These are phyloP conservation scores for Suillus lakei DNA, from an alignment of 768 basidiomycete genomes.

Conservation along the genomic window DNA sequence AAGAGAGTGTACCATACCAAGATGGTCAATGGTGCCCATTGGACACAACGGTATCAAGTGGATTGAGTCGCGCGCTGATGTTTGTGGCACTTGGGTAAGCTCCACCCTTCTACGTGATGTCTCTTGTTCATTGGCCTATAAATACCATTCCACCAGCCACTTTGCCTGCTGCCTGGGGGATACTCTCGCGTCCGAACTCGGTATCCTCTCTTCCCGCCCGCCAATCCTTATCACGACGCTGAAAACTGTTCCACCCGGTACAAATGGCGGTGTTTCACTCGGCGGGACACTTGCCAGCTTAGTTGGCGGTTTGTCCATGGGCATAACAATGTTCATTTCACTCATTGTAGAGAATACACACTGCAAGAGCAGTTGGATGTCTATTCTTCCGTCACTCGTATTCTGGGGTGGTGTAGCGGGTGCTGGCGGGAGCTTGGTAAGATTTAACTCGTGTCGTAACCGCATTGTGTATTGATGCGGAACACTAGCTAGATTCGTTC, in stretches of 20 bases:
- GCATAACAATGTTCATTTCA: conserved; percentile 57
- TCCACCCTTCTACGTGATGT: conserved; percentile 7
- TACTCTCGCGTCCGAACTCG: conserved; percentile 92
- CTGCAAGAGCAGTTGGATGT: conserved; percentile 49
- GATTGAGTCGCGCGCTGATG: conserved; percentile 65
- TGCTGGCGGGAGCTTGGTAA: conserved; percentile 77
- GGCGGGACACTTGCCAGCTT: conserved; percentile 77
- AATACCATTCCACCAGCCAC: conserved; percentile 53
- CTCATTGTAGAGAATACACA: conserved; percentile 65
- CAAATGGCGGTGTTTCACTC: conserved; percentile 85
- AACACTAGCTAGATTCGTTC: conserved; percentile 74
- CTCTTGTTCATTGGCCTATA: conserved; percentile 4
- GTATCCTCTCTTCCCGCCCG: conserved; percentile 73
- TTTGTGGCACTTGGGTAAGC: conserved; percentile 70
- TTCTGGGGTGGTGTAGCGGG: conserved; percentile 71
- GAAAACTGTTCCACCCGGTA: conserved; percentile 79
- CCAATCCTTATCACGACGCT: conserved; percentile 84
- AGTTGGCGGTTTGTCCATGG: conserved; percentile 75
- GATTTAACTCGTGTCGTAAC: conserved; percentile 19
- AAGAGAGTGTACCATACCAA: background rate
- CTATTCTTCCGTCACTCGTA: conserved; percentile 48
- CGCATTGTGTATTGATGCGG: conserved; percentile 8
- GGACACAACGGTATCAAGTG: conserved; percentile 45
- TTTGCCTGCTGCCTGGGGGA: conserved; percentile 91
- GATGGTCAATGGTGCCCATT: conserved; percentile 65